Conservation (phyloP, 306 rosid species). For the Calophaca sinica region DNA sequence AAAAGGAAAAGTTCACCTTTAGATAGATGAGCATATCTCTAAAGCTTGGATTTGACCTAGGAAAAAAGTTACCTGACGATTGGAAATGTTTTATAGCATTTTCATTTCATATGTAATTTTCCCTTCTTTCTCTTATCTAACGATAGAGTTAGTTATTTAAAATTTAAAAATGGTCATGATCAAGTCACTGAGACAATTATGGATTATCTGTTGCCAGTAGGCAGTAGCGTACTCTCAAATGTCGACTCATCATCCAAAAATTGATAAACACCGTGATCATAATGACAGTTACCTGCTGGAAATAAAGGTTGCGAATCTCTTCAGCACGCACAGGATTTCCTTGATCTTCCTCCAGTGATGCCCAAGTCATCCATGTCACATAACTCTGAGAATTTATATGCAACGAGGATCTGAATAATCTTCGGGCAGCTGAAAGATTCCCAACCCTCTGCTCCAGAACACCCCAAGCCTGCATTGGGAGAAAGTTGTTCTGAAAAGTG, state of each 20-base stretch:
- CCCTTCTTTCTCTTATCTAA: constrained; percentile 9
- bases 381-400: constrained; percentile 91
- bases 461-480: constrained; percentile 89
- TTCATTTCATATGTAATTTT: neutral
- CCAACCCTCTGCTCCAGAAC: constrained; percentile 90
- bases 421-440: constrained; percentile 76
- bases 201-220: no score
- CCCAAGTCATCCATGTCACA: constrained; percentile 99
- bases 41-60: neutral
- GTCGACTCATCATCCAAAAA: neutral
- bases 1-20: neutral
- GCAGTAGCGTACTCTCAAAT: constrained; percentile 8
- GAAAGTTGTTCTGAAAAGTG: neutral
- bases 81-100: neutral
- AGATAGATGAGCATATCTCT: neutral
- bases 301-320: constrained; percentile 89
- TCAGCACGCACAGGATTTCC: constrained; percentile 91
- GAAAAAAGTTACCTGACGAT: neutral
- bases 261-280: constrained; percentile 4
- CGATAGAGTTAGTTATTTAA: constrained; percentile 1
- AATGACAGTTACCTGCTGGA: constrained; percentile 79
- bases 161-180: neutral
- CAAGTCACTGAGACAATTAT: neutral
- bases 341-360: constrained; percentile 89
- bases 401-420: constrained; percentile 85